These are phyloP conservation scores for Combretum micranthum DNA, from an alignment of 345 rosid genomes.

Conservation along the genomic window DNA sequence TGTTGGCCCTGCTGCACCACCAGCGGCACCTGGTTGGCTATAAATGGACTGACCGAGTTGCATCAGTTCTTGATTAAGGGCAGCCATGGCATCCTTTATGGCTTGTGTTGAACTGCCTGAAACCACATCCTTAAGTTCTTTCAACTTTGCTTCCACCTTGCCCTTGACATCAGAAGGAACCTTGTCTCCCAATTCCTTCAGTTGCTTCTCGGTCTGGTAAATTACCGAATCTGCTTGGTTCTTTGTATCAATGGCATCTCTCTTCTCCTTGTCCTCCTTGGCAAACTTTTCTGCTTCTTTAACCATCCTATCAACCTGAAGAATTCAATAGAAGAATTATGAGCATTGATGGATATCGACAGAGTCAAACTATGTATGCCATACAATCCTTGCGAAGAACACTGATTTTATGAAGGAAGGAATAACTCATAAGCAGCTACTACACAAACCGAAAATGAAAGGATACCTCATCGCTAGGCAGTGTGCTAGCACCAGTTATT, in stretches of 20 bases:
- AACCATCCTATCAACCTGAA: slow-evolving; percentile 85
- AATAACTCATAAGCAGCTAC: no score
- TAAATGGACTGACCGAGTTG: slow-evolving; percentile 87
- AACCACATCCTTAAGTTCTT: slow-evolving; percentile 75
- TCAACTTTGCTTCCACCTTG: slow-evolving; percentile 77
- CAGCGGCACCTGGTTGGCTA: slow-evolving; percentile 72
- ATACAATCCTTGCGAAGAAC: no score
- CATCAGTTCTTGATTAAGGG: slow-evolving; percentile 90
- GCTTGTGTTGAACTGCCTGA: slow-evolving; percentile 63
- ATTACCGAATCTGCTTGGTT: slow-evolving; percentile 91
- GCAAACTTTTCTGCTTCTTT: slow-evolving; percentile 82
- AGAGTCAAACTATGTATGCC: no score
- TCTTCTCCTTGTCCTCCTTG: slow-evolving; percentile 88
- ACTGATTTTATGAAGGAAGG: background rate
- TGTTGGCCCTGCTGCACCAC: slow-evolving; percentile 46
- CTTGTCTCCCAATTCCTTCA: slow-evolving; percentile 86
- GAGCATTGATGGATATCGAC: no score
- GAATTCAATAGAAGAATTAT: background rate
- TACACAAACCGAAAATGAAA: no score
- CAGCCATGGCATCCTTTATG: slow-evolving; percentile 78
- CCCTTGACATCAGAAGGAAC: slow-evolving; percentile 85
- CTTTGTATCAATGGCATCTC: slow-evolving; percentile 96
- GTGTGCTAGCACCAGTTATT: slow-evolving; percentile 81
- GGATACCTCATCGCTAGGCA: slow-evolving; percentile 65
- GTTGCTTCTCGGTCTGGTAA: slow-evolving; percentile 94